A percentile compares a stretch with the other conserved stretches of the same genome.
Evolutionary conservation across 2,329 filamentous ascomycete genomes (phyloP).

Genomic region (Pseudogymnoascus destructans): DNA sequence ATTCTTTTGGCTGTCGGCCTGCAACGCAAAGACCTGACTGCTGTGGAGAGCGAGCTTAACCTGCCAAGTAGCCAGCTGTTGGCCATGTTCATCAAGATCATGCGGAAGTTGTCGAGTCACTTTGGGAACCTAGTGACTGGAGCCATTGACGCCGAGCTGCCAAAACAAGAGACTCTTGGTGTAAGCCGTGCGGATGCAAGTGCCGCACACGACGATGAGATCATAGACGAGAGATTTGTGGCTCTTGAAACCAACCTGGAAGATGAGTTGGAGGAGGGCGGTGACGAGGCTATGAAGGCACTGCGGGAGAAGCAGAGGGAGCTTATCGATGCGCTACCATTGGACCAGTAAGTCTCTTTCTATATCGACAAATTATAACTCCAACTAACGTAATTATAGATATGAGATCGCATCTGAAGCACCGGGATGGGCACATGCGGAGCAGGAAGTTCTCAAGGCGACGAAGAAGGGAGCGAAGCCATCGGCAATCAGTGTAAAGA

Average conservation of each 20-base stretch:
- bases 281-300: slow-evolving; percentile 57
- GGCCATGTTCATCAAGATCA: slow-evolving; percentile 94
- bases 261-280: slow-evolving; percentile 75
- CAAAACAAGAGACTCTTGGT: slow-evolving; percentile 41
- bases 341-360: slow-evolving; percentile 57
- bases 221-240: slow-evolving; percentile 50
- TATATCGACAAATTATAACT: background rate
- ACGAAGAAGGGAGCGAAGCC: slow-evolving; percentile 42
- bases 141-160: slow-evolving; percentile 56
- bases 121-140: slow-evolving; percentile 64
- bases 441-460: slow-evolving; percentile 57
- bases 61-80: slow-evolving; percentile 67
- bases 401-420: slow-evolving; percentile 53
- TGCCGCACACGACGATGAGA: slow-evolving; percentile 56
- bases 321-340: slow-evolving; percentile 77
- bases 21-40: slow-evolving; percentile 77
- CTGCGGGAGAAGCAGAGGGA: slow-evolving; percentile 71
- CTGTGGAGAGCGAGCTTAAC: slow-evolving; percentile 63
- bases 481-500: slow-evolving; percentile 68
- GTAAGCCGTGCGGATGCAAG: slow-evolving; percentile 46
- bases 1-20: slow-evolving; percentile 84
- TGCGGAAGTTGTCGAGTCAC: slow-evolving; percentile 71
- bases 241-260: slow-evolving; percentile 60
- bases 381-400: slow-evolving; percentile 29
- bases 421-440: slow-evolving; percentile 53